Conservation (phyloP, 306 rosid genomes). For the Adenanthera pavonina region DNA sequence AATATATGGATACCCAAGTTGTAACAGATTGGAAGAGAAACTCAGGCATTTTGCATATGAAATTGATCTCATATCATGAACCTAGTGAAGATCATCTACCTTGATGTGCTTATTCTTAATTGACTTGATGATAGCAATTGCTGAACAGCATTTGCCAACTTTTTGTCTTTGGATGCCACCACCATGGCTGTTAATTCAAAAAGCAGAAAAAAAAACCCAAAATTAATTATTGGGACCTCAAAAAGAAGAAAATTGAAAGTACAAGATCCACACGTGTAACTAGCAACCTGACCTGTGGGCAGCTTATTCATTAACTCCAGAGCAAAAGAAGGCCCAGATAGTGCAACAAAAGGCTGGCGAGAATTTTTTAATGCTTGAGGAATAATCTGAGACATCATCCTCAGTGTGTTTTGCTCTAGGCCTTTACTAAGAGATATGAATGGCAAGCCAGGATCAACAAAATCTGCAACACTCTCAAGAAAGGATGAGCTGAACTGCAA, state of each 20-base stretch:
- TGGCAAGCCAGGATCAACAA: constrained; percentile 84
- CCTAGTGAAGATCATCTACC: constrained; percentile 57
- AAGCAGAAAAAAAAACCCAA: constrained; percentile 6
- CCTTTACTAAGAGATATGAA: constrained; percentile 96
- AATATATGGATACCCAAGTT: neutral
- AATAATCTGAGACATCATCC: constrained; percentile 94
- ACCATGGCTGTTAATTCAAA: constrained; percentile 78
- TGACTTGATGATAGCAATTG: constrained; percentile 78
- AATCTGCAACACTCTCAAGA: constrained; percentile 81
- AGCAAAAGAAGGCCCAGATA: constrained; percentile 96
- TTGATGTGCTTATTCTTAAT: constrained; percentile 94
- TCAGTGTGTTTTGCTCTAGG: constrained; percentile 82
- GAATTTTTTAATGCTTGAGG: constrained; percentile 82
- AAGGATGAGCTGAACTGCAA: constrained; percentile 85
- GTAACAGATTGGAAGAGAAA: constrained; percentile 20
- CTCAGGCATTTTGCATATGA: constrained; percentile 11
- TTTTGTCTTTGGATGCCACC: constrained; percentile 89
- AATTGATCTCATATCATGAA: constrained; percentile 35
- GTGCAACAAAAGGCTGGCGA: constrained; percentile 92
- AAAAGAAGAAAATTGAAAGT: constrained; percentile 15
- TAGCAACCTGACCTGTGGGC: constrained; percentile 75
- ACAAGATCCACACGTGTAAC: neutral
- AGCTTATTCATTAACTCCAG: constrained; percentile 81
- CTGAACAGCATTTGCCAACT: constrained; percentile 82
- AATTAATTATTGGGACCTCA: neutral